Base-by-base conservation (phyloP, 2,329 filamentous ascomycete genomes). In the Cladosporium sp. region DNA sequence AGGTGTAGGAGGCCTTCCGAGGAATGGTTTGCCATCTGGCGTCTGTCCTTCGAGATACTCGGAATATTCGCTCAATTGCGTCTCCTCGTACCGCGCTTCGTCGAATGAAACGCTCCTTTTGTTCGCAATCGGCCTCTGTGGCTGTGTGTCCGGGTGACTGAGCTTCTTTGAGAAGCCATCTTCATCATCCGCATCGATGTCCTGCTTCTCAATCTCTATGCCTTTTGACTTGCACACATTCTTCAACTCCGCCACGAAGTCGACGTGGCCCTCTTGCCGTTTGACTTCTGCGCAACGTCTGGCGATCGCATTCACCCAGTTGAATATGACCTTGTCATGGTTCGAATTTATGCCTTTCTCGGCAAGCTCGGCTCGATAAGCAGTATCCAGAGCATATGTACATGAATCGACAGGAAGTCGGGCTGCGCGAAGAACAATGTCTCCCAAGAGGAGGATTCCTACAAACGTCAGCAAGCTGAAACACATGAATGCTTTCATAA, bases 371-470 rank as follows among this genome's bases (percentile, higher is more conserved):
- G 83, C 79, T 68, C 94, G 88, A 70, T 95, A 95, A 28, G 90
- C 90, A 54, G 82, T 25, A 9, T 19, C 80, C 17, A 96, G 81
- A 9, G 90, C 90, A 68, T 86, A 85, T 58, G 88, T 90, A 15
- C 28, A 35, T 22, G 47, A 49, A 15, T 36, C 17, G 3, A 89
- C 86, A 20, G 88, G 78, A 56, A 83, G 82, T 1, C 83, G 78
- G 28, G 55, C 55, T 15, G 90, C 91, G 65, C 82, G 80, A 60
- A 79, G 77, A 67, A 95, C 86, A 67, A 96, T 89, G 58, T 88
- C 81, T 73, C 91, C 88, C 58, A 96, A 80, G 61, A 91, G 80
- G 61, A 83, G 81, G 71, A 96, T 89, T 76, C 95, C 92, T 91
- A 57, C 1, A n/a, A 2, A 8, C 4, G 34, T 56, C 35, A 55